Evolutionary conservation across 2,329 filamentous ascomycete genomes (phyloP).

Genomic region (Trichoderma brevicompactum): DNA sequence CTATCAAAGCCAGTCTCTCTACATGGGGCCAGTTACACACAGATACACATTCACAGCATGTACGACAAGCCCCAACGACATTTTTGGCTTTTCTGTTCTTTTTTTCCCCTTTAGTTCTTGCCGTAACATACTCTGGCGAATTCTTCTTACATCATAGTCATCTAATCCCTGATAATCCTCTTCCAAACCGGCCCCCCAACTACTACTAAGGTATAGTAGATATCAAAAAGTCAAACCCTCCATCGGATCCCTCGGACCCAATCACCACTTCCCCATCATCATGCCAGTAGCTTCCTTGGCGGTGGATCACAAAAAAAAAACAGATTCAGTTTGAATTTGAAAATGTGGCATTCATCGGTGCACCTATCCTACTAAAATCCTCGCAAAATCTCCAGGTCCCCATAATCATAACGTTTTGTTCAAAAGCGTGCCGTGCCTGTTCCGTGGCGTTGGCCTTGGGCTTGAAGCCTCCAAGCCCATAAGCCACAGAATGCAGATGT

Average conservation of each 20-base stretch:
- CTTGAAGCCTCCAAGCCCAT: conserved; percentile 6
- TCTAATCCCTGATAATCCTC: neutral
- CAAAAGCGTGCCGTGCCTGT: conserved; percentile 2
- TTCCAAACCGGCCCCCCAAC: neutral
- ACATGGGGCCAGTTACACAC: no score
- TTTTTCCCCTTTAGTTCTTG: no score
- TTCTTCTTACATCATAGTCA: conserved; percentile 11
- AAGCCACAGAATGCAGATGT: neutral
- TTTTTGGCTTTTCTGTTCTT: no score
- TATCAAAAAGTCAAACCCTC: neutral
- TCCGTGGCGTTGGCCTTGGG: neutral
- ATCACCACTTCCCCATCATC: no score
- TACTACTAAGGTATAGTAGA: neutral
- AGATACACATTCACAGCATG: no score
- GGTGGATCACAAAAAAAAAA: no score
- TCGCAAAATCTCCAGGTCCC: no score
- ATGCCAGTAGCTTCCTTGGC: no score
- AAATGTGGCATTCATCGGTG: neutral
- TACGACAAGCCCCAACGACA: neutral
- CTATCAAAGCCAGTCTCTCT: no score
- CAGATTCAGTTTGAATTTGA: neutral
- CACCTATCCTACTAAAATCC: neutral
- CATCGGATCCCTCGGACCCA: neutral
- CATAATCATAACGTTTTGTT: no score
- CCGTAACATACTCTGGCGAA: neutral